These are phyloP conservation scores for Raddia distichophylla DNA, from an alignment of 176 grass and related monocot species.

Conservation along the genomic window DNA sequence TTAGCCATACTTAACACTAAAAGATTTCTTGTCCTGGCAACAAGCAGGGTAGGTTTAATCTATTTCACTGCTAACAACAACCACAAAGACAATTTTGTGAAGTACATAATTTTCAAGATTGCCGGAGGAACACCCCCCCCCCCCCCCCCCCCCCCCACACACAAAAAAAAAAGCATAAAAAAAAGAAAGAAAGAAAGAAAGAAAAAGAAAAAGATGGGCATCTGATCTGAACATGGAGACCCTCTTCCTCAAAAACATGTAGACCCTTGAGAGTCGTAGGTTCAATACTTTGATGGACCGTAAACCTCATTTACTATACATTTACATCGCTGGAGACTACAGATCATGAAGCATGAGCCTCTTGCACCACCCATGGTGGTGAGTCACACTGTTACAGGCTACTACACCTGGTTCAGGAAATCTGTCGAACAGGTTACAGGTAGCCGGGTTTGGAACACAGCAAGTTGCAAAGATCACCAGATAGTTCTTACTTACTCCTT, in stretches of 20 bases:
- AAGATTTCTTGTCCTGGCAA: too few species aligned
- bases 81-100: not conserved
- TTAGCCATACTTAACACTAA: too few species aligned
- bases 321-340: not conserved
- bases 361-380: not conserved
- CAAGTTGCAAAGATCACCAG: not conserved
- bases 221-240: not conserved
- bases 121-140: too few species aligned
- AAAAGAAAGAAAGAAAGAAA: too few species aligned
- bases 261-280: not conserved
- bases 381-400: not conserved
- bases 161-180: too few species aligned
- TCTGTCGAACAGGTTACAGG: conserved; percentile 27
- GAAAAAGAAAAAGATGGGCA: too few species aligned
- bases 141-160: too few species aligned
- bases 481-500: not conserved
- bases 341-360: not conserved
- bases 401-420: not conserved
- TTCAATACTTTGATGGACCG: not conserved
- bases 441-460: not conserved
- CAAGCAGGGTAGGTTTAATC: not conserved
- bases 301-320: not conserved
- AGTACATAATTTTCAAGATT: too few species aligned
- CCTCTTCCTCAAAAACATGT: not conserved
- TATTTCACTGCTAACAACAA: not conserved